Evolutionary conservation across 305 asterid genomes (phyloP), one percentile per base, ranked within the genome.

Genomic region (Fraxinus floribunda): DNA sequence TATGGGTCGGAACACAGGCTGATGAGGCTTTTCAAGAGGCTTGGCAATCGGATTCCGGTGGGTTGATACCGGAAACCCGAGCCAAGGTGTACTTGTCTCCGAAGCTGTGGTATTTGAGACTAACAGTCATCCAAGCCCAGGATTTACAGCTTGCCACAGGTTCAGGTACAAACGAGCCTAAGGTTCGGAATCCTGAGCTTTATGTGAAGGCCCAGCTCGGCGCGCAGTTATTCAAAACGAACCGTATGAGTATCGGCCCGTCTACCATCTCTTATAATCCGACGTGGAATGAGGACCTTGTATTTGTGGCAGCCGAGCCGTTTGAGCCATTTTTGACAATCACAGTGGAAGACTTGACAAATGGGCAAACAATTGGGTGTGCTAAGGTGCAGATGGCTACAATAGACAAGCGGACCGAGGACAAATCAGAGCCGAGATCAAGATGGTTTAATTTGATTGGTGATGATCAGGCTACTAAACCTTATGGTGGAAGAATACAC

Each of bases 41-140:
- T 0, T 95, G 98, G 98, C 98, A 91, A 85, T 95, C 98, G 6
- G 97, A 95, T 81, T 93, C 98, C 87, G 98, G 98, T 39, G 98
- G 98, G 0, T 39, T 93, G 88, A 89, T 95, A 76, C 96, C 98
- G 84, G 97, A 93, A 82, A 95, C 97, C 88, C 97, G 98, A 91
- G 94, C 98, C 81, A 92, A 93, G 84, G 97, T 95, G 1, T 95
- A 95, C 89, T 76, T 95, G 75, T 92, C 98, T 79, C 98, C 98
- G 81, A 95, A 90, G 95, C 97, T 93, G 77, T 95, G 98, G 98
- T 95, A 95, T 86, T 86, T 95, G 86, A 91, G 98, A 13, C 90
- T 95, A 91, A 93, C 97, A 92, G 97, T 95, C 85, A 95, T 95
- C 94, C 97, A 95, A 91, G 92, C 97, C 94, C 98, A 95, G 71